Percentiles rank a stretch among this genome's conserved stretches.
phyloP scores from a whole-genome alignment of 805 yeast species.

The Cephaloascus fragrans region DNA sequence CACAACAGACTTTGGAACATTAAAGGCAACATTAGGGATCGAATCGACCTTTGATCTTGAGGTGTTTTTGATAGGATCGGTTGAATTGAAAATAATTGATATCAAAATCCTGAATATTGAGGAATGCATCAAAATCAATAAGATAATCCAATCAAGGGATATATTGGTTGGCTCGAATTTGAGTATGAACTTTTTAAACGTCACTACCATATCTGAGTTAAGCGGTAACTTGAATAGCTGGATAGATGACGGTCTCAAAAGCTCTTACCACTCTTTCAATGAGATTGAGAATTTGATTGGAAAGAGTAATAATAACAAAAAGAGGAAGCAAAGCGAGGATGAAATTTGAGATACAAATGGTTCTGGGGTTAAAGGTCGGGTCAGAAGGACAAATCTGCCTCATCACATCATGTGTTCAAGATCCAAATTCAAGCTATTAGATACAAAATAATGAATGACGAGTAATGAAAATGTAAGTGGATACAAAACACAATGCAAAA shows the following conservation, averaged over 20 bases:
- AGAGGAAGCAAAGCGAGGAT: background rate
- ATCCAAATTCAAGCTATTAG: too few species aligned
- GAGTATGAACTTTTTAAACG: background rate
- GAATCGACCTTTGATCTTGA: background rate
- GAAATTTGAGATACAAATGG: too few species aligned
- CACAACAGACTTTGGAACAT: background rate
- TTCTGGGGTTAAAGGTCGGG: too few species aligned
- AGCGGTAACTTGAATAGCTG: background rate
- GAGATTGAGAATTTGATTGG: background rate
- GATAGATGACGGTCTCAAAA: background rate
- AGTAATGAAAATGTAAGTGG: too few species aligned
- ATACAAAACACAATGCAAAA: too few species aligned
- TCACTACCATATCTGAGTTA: background rate
- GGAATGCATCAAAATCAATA: background rate
- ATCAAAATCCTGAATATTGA: background rate
- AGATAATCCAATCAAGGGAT: background rate
- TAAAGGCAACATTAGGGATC: background rate
- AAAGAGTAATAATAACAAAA: background rate
- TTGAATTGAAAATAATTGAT: background rate
- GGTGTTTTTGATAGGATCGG: background rate
- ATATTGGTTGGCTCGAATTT: background rate
- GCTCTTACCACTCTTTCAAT: background rate
- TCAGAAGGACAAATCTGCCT: too few species aligned
- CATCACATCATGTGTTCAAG: too few species aligned
- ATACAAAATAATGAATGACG: too few species aligned